Evolutionary conservation across 2,329 filamentous ascomycete species (phyloP).

Genomic region (Chaetomium olivaceum): DNA sequence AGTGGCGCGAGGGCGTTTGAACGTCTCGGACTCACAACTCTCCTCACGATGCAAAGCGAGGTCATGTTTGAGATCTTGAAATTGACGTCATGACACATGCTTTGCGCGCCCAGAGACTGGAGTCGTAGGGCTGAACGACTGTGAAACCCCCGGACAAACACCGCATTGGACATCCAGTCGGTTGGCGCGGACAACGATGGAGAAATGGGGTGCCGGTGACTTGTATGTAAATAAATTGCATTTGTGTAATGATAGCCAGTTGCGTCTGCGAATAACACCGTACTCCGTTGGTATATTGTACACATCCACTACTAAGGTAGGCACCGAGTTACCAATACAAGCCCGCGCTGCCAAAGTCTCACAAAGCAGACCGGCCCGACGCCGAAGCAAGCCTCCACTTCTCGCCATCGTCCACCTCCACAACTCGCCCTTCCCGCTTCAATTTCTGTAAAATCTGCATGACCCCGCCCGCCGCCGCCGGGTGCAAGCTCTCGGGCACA

Average conservation of each 20-base stretch:
- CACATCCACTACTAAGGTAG: neutral
- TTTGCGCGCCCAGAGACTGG: neutral
- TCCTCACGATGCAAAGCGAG: neutral
- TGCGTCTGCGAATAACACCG: neutral
- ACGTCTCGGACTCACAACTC: neutral
- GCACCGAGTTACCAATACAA: no score
- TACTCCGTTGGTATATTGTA: neutral
- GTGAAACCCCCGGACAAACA: neutral
- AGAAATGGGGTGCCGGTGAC: neutral
- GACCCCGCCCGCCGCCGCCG: slow-evolving; percentile 74
- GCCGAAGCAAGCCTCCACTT: slow-evolving; percentile 43
- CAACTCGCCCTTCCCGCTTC: slow-evolving; percentile 68
- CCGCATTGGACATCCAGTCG: no score
- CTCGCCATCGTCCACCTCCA: slow-evolving; percentile 40
- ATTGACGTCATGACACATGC: slow-evolving; percentile 20
- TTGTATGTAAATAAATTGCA: neutral
- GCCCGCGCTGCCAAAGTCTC: slow-evolving; percentile 1
- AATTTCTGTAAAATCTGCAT: slow-evolving; percentile 80
- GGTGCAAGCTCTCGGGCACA: slow-evolving; percentile 72
- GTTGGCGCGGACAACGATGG: no score
- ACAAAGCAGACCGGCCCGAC: slow-evolving; percentile 47
- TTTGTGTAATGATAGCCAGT: neutral
- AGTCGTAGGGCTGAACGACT: slow-evolving; percentile 17
- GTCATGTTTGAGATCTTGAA: neutral
- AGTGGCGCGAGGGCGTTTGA: neutral